A percentile compares a stretch with the other conserved stretches of the same genome.
Evolutionary conservation across 352 stramenopile species (phyloP).

Genomic region (Phytophthora idaei): DNA sequence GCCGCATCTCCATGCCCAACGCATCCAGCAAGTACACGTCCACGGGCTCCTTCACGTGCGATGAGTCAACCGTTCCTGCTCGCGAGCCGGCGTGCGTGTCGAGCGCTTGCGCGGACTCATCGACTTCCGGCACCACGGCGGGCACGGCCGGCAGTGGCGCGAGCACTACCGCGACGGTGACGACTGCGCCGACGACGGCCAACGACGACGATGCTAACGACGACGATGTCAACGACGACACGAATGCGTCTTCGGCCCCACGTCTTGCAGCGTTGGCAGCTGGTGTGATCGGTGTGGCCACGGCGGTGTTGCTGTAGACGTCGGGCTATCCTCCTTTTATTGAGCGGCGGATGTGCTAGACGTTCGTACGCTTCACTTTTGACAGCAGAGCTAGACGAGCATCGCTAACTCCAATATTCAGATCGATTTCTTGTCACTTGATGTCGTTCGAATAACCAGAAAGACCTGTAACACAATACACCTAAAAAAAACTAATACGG

Average conservation of each 20-base stretch:
- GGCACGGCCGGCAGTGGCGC: neutral
- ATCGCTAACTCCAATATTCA: too few species aligned
- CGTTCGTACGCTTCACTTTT: too few species aligned
- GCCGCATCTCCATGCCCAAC: conserved; percentile 42
- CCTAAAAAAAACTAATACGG: too few species aligned
- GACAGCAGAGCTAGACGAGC: too few species aligned
- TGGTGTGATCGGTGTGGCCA: conserved; percentile 7
- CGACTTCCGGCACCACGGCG: conserved; percentile 18
- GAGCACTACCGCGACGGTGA: neutral
- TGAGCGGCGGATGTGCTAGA: neutral
- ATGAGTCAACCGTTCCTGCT: conserved; percentile 21
- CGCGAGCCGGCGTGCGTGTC: conserved; percentile 32
- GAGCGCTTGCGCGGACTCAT: conserved; percentile 22
- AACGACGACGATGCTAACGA: conserved; percentile 19
- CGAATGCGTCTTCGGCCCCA: conserved; percentile 15
- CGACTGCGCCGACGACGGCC: conserved; percentile 17
- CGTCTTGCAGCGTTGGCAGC: conserved; percentile 16
- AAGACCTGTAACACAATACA: too few species aligned
- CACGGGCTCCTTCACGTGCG: conserved; percentile 29
- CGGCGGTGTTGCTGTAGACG: conserved; percentile 19
- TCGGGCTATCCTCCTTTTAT: neutral
- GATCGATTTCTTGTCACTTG: too few species aligned
- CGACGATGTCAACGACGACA: conserved; percentile 18
- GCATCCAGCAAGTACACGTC: conserved; percentile 34
- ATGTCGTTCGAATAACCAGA: too few species aligned